Evolutionary conservation across 2,329 filamentous ascomycete species (phyloP).

Genomic region (Thielaviopsis ethacetica): DNA sequence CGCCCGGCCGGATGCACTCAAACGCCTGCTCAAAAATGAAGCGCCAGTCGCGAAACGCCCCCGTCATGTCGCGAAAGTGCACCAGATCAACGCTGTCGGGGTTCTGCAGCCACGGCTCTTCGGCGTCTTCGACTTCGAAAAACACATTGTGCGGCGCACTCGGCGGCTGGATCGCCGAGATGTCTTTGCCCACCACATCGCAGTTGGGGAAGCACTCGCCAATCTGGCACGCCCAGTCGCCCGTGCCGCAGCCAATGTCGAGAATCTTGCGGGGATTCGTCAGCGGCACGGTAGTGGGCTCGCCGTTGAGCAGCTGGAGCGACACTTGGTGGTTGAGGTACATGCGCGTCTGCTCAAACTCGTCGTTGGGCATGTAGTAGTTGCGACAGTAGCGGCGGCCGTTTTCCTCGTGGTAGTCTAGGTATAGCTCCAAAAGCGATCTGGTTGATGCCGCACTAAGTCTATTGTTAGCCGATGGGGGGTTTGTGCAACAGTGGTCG

Average conservation of each 20-base stretch:
- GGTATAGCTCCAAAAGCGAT: conserved; percentile 31
- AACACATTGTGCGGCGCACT: conserved; percentile 41
- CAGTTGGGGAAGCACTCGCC: conserved; percentile 35
- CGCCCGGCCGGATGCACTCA: conserved; percentile 37
- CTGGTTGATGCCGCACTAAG: conserved; percentile 27
- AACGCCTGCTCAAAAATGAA: conserved; percentile 37
- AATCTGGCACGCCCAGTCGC: conserved; percentile 34
- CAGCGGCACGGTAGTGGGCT: conserved; percentile 28
- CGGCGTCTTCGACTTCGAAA: conserved; percentile 43
- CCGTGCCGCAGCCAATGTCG: conserved; percentile 43
- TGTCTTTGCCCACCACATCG: conserved; percentile 42
- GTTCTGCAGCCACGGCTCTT: conserved; percentile 39
- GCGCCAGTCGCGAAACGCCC: conserved; percentile 39
- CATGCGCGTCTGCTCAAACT: conserved; percentile 45
- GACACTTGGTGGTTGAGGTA: conserved; percentile 48
- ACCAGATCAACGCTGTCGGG: conserved; percentile 37
- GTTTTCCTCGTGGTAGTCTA: conserved; percentile 43
- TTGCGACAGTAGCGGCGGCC: conserved; percentile 44
- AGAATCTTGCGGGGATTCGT: conserved; percentile 27
- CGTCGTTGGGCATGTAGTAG: conserved; percentile 52
- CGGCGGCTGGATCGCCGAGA: conserved; percentile 39
- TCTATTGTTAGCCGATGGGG: neutral
- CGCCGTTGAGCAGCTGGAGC: conserved; percentile 31
- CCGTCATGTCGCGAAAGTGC: conserved; percentile 38
- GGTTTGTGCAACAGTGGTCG: neutral